Base-by-base conservation (phyloP, 1,139 yeast species). In the Starmera stellimalicola region DNA sequence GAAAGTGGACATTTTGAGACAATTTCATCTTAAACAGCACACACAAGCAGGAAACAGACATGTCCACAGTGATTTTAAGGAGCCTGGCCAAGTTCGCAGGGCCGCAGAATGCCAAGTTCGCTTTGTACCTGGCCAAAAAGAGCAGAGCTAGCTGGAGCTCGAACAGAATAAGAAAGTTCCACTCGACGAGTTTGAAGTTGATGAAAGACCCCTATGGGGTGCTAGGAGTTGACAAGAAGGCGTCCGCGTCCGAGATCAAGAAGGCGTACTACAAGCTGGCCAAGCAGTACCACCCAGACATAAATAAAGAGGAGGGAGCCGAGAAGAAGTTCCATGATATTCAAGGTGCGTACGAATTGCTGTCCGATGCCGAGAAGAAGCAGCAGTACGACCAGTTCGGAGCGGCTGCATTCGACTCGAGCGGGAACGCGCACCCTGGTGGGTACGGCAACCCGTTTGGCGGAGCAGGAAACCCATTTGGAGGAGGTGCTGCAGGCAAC, bases 231-330 rank as follows among this genome's bases (percentile, higher is more conserved):
- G 73, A 71, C 26, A 73, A 71, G 43, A 55, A 56, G 34, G 93
- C 98, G 0, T 70, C 79, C 16, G 65, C 79, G n/a, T 70, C 82
- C 24, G 94, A 87, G 24, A 88, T 91, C 59, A 91, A 91, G 58
- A 87, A 85, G 60, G 94, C 95, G 6, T 91, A 91, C 62, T 87
- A 87, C 55, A 82, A 85, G 51, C 65, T 91, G 43, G 98, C 96
- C 16, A 93, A 93, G 57, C 76, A 91, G 57, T 84, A 67, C 58
- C 99, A 91, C 58, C 99, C 99, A 1, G 99, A 91, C 62, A 84
- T 91, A 34, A 91, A 91, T 59, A 91, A 91, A 58, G 95, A 83
- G 45, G 71, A 75, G 26, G 93, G 73, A 20, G 94, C 97, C 0
- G 95, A 88, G 48, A 74, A 77, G 51, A 77, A 75, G 55, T 91